phyloP scores from a whole-genome alignment of 2,329 filamentous ascomycete species.

The Cladorrhinum sp. region DNA sequence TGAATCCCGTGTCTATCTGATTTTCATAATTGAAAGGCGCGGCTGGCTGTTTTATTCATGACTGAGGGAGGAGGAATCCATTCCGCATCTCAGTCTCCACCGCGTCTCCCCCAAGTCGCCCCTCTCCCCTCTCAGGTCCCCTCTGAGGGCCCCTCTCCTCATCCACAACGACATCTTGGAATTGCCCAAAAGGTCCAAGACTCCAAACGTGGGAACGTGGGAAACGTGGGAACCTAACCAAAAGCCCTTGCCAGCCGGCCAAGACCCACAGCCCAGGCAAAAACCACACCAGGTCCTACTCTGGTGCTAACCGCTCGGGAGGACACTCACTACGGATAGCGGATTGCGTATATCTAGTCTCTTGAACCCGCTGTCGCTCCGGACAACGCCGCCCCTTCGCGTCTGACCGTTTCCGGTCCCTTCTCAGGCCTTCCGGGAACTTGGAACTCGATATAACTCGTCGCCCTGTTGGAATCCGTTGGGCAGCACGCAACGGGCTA shows the following conservation, averaged over 20 bases:
- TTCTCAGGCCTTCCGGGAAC: not conserved
- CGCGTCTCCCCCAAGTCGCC: not conserved
- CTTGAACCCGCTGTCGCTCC: conserved; percentile 16
- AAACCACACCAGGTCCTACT: conserved; percentile 16
- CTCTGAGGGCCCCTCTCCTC: not conserved
- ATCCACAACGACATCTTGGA: not conserved
- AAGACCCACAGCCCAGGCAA: conserved; percentile 16
- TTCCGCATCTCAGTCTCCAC: not conserved
- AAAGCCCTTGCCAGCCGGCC: conserved; percentile 15
- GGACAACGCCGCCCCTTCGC: not conserved
- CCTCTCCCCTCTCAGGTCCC: not conserved
- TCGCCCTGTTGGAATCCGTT: not conserved
- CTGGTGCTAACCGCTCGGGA: conserved; percentile 18
- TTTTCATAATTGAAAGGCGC: not conserved
- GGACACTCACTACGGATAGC: conserved; percentile 5
- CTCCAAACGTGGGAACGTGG: not conserved
- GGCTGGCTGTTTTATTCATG: no score
- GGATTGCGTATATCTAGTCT: conserved; percentile 1
- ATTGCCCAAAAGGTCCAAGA: not conserved
- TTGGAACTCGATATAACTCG: not conserved
- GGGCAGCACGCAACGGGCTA: not conserved
- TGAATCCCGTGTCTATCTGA: no score
- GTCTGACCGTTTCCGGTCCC: not conserved
- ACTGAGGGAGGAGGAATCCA: conserved; percentile 9
- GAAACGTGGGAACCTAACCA: not conserved